Evolutionary conservation across 768 basidiomycete species (phyloP).

Genomic region (Baorangia bicolor): DNA sequence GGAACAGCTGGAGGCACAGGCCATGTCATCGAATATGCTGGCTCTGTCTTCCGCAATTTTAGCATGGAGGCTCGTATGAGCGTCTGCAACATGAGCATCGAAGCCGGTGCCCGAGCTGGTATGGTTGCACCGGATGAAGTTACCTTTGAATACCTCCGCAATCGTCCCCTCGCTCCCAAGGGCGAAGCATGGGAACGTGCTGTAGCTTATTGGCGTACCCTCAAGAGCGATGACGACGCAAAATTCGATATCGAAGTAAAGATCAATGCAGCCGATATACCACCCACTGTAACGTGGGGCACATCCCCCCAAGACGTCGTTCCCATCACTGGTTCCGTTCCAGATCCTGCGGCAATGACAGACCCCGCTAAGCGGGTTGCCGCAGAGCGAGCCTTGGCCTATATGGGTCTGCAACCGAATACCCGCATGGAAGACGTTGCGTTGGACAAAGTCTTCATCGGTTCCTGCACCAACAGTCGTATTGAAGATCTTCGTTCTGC

Average conservation of each 20-base stretch:
- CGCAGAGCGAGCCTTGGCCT: conserved; percentile 72
- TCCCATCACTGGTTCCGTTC: conserved; percentile 78
- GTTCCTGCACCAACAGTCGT: conserved; percentile 92
- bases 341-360: conserved; percentile 65
- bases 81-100: conserved; percentile 94
- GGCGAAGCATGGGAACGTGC: conserved; percentile 85
- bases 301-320: conserved; percentile 89
- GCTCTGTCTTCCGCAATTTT: conserved; percentile 81
- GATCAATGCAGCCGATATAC: conserved; percentile 80
- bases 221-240: conserved; percentile 78
- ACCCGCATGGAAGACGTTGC: conserved; percentile 76
- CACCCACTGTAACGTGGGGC: conserved; percentile 91
- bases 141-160: conserved; percentile 81
- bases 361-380: conserved; percentile 67
- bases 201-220: conserved; percentile 80
- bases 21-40: conserved; percentile 88
- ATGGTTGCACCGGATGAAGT: conserved; percentile 91
- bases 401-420: conserved; percentile 84
- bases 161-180: conserved; percentile 79
- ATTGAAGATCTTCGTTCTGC: conserved; percentile 90
- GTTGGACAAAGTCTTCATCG: conserved; percentile 90
- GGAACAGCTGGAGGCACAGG: conserved; percentile 94
- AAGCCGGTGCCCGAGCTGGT: conserved; percentile 88
- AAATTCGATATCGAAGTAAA: conserved; percentile 82
- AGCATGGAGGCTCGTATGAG: conserved; percentile 92